Percentiles rank a stretch among this genome's conserved stretches.
These are phyloP conservation scores for Paspalum notatum DNA, from an alignment of 176 grass and related monocot species.

Conservation along the genomic window DNA sequence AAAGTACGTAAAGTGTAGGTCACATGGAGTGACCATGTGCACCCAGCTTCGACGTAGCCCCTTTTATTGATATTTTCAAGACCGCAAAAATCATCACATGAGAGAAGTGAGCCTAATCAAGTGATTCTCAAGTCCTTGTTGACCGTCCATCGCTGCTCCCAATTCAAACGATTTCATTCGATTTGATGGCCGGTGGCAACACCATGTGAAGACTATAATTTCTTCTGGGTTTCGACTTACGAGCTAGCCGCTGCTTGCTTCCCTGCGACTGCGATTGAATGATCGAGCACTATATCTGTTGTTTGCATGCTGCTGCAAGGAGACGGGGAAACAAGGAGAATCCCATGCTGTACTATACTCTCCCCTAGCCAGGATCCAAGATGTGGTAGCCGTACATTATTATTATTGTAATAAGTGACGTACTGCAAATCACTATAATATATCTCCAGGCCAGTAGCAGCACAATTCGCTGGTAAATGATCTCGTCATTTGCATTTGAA, in stretches of 20 bases:
- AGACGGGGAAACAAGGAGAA: slow-evolving; percentile 38
- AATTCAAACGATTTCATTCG: slow-evolving; percentile 14
- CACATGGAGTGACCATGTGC: no score
- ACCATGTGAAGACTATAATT: slow-evolving; percentile 43
- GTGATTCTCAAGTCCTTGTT: slow-evolving; percentile 14
- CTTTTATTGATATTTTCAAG: no score
- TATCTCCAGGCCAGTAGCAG: no score
- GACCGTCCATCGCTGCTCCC: slow-evolving; percentile 46
- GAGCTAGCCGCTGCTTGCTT: not conserved
- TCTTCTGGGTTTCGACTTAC: no score
- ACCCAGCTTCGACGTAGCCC: slow-evolving; percentile 12
- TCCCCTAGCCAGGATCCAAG: not conserved
- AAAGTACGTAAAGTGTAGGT: no score
- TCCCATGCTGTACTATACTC: slow-evolving; percentile 25
- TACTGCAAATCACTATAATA: not conserved
- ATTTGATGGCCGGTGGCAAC: slow-evolving; percentile 33
- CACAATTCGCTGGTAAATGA: not conserved
- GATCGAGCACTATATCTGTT: not conserved
- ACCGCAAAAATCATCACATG: no score
- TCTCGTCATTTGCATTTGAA: slow-evolving; percentile 14
- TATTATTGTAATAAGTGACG: no score
- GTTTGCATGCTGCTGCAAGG: not conserved
- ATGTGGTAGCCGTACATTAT: not conserved
- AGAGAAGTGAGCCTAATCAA: slow-evolving; percentile 15
- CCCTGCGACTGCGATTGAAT: not conserved